Evolutionary conservation across 495 filamentous ascomycete genomes (phyloP).

Genomic region (Amorphotheca resinae): DNA sequence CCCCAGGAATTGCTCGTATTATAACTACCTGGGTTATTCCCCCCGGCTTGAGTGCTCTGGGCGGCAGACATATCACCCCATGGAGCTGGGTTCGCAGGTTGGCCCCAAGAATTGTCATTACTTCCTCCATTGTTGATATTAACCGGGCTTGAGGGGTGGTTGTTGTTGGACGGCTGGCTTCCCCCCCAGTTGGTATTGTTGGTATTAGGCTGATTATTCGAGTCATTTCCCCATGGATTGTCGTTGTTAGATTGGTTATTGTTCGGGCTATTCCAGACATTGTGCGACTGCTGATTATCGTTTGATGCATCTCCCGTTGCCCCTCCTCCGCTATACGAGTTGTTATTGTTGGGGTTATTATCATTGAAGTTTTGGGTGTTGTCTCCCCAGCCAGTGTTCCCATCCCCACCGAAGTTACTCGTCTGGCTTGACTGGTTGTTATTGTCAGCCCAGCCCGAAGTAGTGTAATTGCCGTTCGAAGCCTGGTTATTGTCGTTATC

Average conservation of each 20-base stretch:
- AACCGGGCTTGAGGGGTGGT: conserved; percentile 2
- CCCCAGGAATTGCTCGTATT: not conserved
- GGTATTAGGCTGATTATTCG: conserved; percentile 4
- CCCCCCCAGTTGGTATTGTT: not conserved
- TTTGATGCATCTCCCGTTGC: not conserved
- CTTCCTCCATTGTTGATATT: conserved; percentile 1
- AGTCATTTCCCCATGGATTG: conserved; percentile 3
- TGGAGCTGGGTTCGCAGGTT: not conserved
- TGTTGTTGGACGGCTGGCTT: not conserved
- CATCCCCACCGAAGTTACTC: no score
- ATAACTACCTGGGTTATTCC: conserved; percentile 1
- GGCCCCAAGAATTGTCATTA: conserved; percentile 5
- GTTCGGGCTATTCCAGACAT: conserved; percentile 12
- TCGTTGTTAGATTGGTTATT: conserved; percentile 15
- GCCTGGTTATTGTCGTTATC: not conserved
- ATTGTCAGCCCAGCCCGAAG: not conserved
- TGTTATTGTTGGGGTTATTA: not conserved
- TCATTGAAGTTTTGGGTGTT: conserved; percentile 1
- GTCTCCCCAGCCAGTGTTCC: not conserved
- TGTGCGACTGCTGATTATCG: conserved; percentile 1
- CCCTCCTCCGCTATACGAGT: not conserved
- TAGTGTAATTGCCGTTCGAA: not conserved
- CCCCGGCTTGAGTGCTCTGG: conserved; percentile 1
- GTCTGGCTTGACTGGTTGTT: not conserved
- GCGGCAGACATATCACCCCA: conserved; percentile 17